phyloP scores from a whole-genome alignment of 352 stramenopile genomes.

The Globisporangium spinosum region DNA sequence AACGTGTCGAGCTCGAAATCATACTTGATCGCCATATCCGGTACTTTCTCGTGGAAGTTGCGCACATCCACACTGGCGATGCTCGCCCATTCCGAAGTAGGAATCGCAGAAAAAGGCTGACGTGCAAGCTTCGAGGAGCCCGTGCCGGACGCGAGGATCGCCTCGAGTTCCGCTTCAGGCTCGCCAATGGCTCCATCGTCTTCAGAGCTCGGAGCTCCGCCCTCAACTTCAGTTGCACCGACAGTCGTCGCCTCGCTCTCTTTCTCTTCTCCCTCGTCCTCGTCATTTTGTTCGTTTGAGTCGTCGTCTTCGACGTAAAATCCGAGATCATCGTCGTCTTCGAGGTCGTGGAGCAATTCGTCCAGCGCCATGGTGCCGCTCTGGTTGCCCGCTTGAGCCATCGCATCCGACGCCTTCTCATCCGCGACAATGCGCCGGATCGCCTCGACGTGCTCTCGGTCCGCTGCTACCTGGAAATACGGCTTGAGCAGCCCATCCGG shows the following conservation, averaged over 20 bases:
- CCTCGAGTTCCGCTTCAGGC: slow-evolving; percentile 51
- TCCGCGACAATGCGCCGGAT: slow-evolving; percentile 56
- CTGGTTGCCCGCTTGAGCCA: slow-evolving; percentile 41
- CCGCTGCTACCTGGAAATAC: slow-evolving; percentile 62
- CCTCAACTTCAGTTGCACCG: not conserved
- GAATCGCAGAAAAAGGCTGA: slow-evolving; percentile 20
- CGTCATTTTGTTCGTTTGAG: slow-evolving; percentile 12
- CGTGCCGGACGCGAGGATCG: slow-evolving; percentile 30
- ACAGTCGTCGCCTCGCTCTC: not conserved
- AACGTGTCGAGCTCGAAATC: slow-evolving; percentile 93
- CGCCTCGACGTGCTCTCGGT: slow-evolving; percentile 45
- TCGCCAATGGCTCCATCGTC: slow-evolving; percentile 18
- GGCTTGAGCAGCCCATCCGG: slow-evolving; percentile 48
- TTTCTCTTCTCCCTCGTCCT: slow-evolving; percentile 5
- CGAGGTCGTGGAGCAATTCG: slow-evolving; percentile 62
- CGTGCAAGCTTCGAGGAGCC: not conserved
- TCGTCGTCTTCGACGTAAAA: slow-evolving; percentile 49
- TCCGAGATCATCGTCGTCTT: slow-evolving; percentile 63
- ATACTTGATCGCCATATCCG: slow-evolving; percentile 81
- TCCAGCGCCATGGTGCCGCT: slow-evolving; percentile 59
- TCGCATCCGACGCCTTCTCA: slow-evolving; percentile 56
- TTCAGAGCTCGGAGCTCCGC: not conserved
- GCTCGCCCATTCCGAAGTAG: slow-evolving; percentile 66
- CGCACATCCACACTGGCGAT: slow-evolving; percentile 66
- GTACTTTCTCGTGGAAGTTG: slow-evolving; percentile 82